Percentiles rank a stretch among this genome's conserved stretches.
Conservation (phyloP, 75 land plant species). For the Gnetum montanum region DNA sequence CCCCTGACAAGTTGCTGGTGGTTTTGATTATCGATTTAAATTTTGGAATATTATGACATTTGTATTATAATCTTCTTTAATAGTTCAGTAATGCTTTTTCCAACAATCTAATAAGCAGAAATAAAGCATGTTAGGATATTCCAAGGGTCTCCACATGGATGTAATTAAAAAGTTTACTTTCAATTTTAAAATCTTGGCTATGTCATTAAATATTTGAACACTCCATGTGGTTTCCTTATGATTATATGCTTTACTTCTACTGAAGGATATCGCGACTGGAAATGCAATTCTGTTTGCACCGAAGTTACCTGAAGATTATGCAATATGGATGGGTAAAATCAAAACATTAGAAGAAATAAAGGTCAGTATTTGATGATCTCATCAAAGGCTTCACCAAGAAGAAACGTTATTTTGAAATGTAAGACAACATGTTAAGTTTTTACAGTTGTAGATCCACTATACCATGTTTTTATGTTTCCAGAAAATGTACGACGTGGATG, state of each 20-base stretch:
- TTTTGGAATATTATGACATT: no score
- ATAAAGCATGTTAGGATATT: not conserved
- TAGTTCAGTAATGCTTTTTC: no score
- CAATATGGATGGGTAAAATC: conserved; percentile 86
- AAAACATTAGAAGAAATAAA: conserved; percentile 58
- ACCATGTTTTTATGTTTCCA: conserved; percentile 9
- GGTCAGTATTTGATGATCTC: conserved; percentile 12
- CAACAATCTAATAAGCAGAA: no score
- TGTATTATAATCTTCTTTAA: no score
- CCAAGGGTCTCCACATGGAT: not conserved
- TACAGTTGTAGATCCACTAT: not conserved
- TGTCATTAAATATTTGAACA: no score
- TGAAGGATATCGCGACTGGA: conserved; percentile 65
- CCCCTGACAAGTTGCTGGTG: no score
- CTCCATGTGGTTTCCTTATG: no score
- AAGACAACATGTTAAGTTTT: not conserved
- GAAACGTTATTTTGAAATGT: not conserved
- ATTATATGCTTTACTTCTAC: no score
- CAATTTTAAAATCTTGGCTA: not conserved
- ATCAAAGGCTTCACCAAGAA: not conserved
- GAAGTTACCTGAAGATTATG: conserved; percentile 68
- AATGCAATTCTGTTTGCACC: conserved; percentile 70
- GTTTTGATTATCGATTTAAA: no score
- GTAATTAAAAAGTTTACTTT: not conserved
- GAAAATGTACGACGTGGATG: conserved; percentile 64